Evolutionary conservation across 768 basidiomycete genomes (phyloP), one percentile per base, ranked within the genome.

Genomic region (Crassisporium funariophilum): DNA sequence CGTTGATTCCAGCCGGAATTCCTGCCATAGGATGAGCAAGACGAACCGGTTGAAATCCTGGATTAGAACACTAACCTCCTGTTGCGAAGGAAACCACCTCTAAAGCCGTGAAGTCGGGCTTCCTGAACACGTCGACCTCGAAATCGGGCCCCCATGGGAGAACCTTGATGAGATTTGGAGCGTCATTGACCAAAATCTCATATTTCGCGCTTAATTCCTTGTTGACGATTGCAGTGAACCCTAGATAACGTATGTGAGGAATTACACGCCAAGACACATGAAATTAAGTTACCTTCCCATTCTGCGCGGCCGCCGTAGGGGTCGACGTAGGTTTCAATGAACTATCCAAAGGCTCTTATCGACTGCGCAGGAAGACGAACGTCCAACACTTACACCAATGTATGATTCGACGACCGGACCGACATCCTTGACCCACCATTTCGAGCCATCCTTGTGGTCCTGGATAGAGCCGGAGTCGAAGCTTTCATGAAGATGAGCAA

Each of bases 271-370:
- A 27, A 39, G 17, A 42, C 8, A 22, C 23, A 39, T 8, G 17
- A 31, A 44, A 45, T 23, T 33, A 34, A 44, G 56, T 25, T 45
- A 82, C 89, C 91, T 79, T 94, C 91, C 91, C 91, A 94, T 64
- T 94, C 92, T 0, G 92, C 92, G 41, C 92, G 82, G n/a, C 80
- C 86, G 25, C 91, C 92, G 49, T 89, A 92, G 5, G 92, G 92
- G 60, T 94, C 92, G 13, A 92, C 85, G 50, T 90, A 90, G 1
- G 86, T 91, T 73, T 91, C 88, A 31, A 91, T 77, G 63, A 90
- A 91, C 66, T 78, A 41, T 5, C 2, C 29, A n/a, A 31, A 2
- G 5, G 29, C 10, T 31, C 10, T 2, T 5, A 5, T 31, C 11
- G n/a, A n/a, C 29, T 31, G 29, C 29, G 29, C 11, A 8, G 17